phyloP scores from a whole-genome alignment of 495 filamentous ascomycete genomes.

The Penicillium alfredii region DNA sequence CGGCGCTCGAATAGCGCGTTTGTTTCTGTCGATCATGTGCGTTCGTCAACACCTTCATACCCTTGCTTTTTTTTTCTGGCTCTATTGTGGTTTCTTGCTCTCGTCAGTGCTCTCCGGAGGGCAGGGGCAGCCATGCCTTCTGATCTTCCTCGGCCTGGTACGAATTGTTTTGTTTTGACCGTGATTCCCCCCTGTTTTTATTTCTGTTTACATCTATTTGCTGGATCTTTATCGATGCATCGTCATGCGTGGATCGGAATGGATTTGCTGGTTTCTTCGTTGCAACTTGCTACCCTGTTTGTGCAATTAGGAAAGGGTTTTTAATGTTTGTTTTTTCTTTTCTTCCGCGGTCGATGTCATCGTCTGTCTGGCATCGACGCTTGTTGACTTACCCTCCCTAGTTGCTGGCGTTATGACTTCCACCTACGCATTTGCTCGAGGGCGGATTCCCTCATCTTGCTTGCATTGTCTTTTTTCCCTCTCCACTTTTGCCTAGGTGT shows the following conservation, averaged over 20 bases:
- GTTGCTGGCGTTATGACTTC: slow-evolving; percentile 15
- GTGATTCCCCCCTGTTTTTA: slow-evolving; percentile 24
- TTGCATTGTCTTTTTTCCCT: slow-evolving; percentile 4
- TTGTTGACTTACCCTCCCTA: slow-evolving; percentile 7
- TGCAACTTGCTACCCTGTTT: slow-evolving; percentile 15
- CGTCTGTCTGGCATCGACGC: slow-evolving; percentile 10
- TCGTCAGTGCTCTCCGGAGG: slow-evolving; percentile 2
- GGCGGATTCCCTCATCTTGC: slow-evolving; percentile 2
- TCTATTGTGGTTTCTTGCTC: slow-evolving; percentile 12
- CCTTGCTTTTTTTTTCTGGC: slow-evolving; percentile 19
- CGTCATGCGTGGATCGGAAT: slow-evolving; percentile 25
- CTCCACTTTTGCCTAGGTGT: too few species aligned
- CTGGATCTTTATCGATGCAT: slow-evolving; percentile 21
- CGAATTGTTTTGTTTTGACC: slow-evolving; percentile 10
- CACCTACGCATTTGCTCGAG: slow-evolving; percentile 5
- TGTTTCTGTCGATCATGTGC: slow-evolving; percentile 27
- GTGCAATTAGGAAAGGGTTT: slow-evolving; percentile 17
- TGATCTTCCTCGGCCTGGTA: too few species aligned
- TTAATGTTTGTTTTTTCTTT: slow-evolving; percentile 12
- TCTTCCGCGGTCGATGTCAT: slow-evolving; percentile 11
- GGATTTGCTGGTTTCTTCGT: slow-evolving; percentile 16
- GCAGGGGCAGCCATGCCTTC: too few species aligned
- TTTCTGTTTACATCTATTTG: slow-evolving; percentile 19
- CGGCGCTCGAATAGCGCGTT: slow-evolving; percentile 19
- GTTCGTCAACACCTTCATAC: slow-evolving; percentile 27